Evolutionary conservation across 2,329 filamentous ascomycete species (phyloP), one percentile per base, ranked within the genome.

Genomic region (Bipolaris sorokiniana): DNA sequence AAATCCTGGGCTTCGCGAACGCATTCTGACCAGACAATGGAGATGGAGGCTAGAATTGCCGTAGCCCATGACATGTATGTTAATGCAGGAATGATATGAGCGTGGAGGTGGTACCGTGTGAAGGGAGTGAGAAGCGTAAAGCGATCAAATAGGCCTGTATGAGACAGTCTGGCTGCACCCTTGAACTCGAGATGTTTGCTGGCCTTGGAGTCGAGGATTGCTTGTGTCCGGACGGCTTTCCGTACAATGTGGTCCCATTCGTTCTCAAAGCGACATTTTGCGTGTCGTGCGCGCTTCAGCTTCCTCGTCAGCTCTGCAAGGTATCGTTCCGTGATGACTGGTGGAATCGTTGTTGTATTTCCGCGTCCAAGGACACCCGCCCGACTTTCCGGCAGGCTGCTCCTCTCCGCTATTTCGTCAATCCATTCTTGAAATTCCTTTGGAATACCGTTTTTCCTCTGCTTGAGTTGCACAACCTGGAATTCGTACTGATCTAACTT

Each of bases 1-100:
- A 70, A 90, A 44, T 69, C 67, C 46, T 69, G 86, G 48, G 91
- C 84, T n/a, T 88, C 86, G 74, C 95, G 96, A 76, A 97, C 86
- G 53, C 97, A 79, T 80, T 99, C 95, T 1, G 93, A 97, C 92
- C 93, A 98, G 49, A 98, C 84, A 59, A 99, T 90, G 65, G 88
- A 90, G 48, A 86, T 82, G 0, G 95, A 98, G 1, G 92, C 92
- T 0, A 90, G 72, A 0, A 88, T 84, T 20, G 96, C 83, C 54
- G 95, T 69, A 1, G 79, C 78, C n/a, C 90, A 92, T 5, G 90
- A 75, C 7, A 81, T 72, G 44, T 92, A 81, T 48, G 88, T 86
- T 0, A 87, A 63, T 49, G 84, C 85, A 0, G 95, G 95, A 28
- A 95, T 78, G 20, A 93, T 62, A 67, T 91, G 85, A 54, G 87